Percentiles rank a stretch among this genome's conserved stretches.
These are phyloP conservation scores for Lachnum nothofagi DNA, from an alignment of 2,329 filamentous ascomycete genomes.

Conservation along the genomic window DNA sequence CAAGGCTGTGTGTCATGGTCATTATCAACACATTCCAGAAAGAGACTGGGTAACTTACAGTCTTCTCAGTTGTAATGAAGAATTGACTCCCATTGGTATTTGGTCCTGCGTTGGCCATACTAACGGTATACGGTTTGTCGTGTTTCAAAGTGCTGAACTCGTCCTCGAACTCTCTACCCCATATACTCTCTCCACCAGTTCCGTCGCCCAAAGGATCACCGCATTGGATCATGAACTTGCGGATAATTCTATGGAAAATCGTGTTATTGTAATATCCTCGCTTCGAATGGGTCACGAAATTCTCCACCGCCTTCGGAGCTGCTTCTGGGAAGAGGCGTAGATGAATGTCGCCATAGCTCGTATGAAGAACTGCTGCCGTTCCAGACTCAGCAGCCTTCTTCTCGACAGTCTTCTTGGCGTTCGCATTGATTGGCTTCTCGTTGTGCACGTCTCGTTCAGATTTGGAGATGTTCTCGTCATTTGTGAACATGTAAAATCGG, in stretches of 20 bases:
- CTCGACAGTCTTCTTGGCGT: slow-evolving; percentile 48
- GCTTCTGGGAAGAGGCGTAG: slow-evolving; percentile 88
- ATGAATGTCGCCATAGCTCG: slow-evolving; percentile 88
- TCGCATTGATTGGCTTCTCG: slow-evolving; percentile 72
- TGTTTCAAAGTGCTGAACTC: slow-evolving; percentile 89
- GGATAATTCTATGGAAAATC: slow-evolving; percentile 94
- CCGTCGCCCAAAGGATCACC: slow-evolving; percentile 85
- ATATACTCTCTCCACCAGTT: slow-evolving; percentile 85
- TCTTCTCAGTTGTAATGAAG: slow-evolving; percentile 97
- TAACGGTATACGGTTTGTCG: slow-evolving; percentile 92
- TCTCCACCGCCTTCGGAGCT: slow-evolving; percentile 91
- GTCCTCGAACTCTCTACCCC: slow-evolving; percentile 87
- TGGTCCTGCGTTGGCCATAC: slow-evolving; percentile 95
- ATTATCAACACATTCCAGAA: slow-evolving; percentile 9
- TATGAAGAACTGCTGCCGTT: slow-evolving; percentile 80
- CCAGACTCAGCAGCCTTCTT: slow-evolving; percentile 67
- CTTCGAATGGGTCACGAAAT: slow-evolving; percentile 87
- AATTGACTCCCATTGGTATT: slow-evolving; percentile 96
- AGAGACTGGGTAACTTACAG: slow-evolving; percentile 48
- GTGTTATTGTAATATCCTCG: slow-evolving; percentile 95
- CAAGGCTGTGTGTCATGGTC: slow-evolving; percentile 57
- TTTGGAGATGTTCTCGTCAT: slow-evolving; percentile 77
- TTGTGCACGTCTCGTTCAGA: slow-evolving; percentile 88
- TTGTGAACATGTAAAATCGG: slow-evolving; percentile 97
- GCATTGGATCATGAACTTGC: slow-evolving; percentile 94